Evolutionary conservation across 1,139 yeast genomes (phyloP), one percentile per base, ranked within the genome.

Genomic region (Yamadazyma sp.): DNA sequence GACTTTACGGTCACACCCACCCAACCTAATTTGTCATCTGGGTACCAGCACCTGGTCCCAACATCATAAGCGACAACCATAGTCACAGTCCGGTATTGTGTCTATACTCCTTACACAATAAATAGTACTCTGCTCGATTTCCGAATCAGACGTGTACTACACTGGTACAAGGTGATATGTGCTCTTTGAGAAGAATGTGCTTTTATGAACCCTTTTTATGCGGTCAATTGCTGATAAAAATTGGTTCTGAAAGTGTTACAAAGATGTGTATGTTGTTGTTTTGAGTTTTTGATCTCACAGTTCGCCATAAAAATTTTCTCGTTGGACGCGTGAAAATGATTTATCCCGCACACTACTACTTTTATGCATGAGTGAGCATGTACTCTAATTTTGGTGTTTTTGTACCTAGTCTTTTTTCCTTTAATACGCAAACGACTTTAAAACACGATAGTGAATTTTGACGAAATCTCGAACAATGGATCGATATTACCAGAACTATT

Each of bases 21-120:
- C 96, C 98, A 92, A 26, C 98, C 98, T 52, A 79, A 77, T 41
- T 76, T 74, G 46, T 83, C 88, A 62, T 87, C 94, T 25, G 95
- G 96, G 54, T 86, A 83, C 98, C 98, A 92, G 69, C 98, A 91
- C 55, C 96, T 91, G 61, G 82, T 77, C 34, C 72, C 75, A 23
- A 61, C 53, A 39, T 56, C 60, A 42, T 56, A 56, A 25, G 53
- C 51, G n/a, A 59, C 49, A 16, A 55, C 58, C 51, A 46, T 47
- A 16, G 31, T 17, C 29, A 26, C 29, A 26, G 29, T 17, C 16
- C 18, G 7, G 31, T 28, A 15, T 28, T 28, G 32, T 31, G 23
- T 33, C 31, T 26, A 12, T 33, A 16, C 12, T 28, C 31, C 31
- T 28, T 5, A 28, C 31, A 12, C 29, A 24, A 9, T 24, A n/a